Conservation (phyloP, 257 asterid genomes). For the Fraxinus americana region DNA sequence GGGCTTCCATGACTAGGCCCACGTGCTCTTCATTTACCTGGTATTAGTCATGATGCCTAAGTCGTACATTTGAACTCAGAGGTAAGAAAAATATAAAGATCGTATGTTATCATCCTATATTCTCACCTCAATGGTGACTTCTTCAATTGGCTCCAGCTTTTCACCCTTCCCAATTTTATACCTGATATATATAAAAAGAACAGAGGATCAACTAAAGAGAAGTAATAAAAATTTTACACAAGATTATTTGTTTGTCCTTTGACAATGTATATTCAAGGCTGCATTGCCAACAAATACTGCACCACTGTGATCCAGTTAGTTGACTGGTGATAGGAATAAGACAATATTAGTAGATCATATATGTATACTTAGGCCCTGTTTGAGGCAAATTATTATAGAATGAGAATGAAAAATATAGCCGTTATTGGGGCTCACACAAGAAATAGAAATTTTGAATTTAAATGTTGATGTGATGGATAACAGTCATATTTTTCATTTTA, state of each 20-base stretch:
- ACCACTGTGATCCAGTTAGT: neutral
- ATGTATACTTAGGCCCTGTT: neutral
- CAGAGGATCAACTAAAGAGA: neutral
- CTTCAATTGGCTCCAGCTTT: conserved; percentile 98
- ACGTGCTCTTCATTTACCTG: conserved; percentile 97
- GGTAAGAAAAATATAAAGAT: conserved; percentile 13
- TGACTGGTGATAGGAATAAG: neutral
- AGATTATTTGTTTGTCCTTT: neutral
- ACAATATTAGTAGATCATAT: neutral
- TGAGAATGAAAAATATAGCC: too few species aligned
- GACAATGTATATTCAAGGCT: neutral
- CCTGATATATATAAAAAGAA: conserved; percentile 45
- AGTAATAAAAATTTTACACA: neutral
- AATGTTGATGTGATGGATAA: too few species aligned
- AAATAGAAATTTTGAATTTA: too few species aligned
- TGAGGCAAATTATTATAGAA: too few species aligned
- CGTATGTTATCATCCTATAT: conserved; percentile 11
- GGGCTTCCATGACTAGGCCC: conserved; percentile 95
- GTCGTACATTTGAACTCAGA: conserved; percentile 20
- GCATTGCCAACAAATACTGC: neutral
- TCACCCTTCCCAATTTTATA: conserved; percentile 72
- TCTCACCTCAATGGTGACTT: conserved; percentile 94
- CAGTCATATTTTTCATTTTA: too few species aligned
- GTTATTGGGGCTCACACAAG: too few species aligned
- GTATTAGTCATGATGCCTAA: conserved; percentile 29